A percentile compares a stretch with the other conserved stretches of the same genome.
Evolutionary conservation across 257 asterid genomes (phyloP).

Genomic region (Echites panduratus): DNA sequence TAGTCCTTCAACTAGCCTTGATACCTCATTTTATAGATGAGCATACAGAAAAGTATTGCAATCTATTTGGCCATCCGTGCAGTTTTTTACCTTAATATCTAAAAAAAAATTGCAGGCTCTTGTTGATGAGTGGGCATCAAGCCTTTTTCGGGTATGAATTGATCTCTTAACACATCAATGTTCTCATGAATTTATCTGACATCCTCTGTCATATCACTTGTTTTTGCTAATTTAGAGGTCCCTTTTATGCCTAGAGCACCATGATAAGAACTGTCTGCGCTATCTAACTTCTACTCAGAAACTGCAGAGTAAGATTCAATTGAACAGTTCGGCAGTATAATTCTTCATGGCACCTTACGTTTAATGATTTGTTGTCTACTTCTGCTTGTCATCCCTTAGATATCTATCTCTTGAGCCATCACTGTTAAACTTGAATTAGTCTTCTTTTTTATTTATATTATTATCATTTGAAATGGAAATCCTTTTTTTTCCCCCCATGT

Average conservation of each 20-base stretch:
- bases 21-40: background rate
- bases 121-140: constrained; percentile 97
- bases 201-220: background rate
- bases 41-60: background rate
- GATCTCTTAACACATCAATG: constrained; percentile 22
- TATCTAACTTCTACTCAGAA: background rate
- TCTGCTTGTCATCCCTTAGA: too few species aligned
- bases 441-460: too few species aligned
- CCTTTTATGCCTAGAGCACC: background rate
- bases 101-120: constrained; percentile 61
- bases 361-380: too few species aligned
- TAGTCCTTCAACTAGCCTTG: background rate
- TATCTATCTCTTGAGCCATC: too few species aligned
- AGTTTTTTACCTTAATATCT: constrained; percentile 14
- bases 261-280: background rate
- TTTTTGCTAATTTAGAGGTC: background rate
- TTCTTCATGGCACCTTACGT: too few species aligned
- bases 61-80: background rate
- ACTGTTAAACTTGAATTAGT: too few species aligned
- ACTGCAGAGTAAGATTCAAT: background rate
- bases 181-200: constrained; percentile 4
- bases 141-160: constrained; percentile 87
- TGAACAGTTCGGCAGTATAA: too few species aligned
- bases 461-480: too few species aligned
- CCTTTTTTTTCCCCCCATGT: too few species aligned